Evolutionary conservation across 2,329 filamentous ascomycete species (phyloP).

Genomic region (Mycogone perniciosa): DNA sequence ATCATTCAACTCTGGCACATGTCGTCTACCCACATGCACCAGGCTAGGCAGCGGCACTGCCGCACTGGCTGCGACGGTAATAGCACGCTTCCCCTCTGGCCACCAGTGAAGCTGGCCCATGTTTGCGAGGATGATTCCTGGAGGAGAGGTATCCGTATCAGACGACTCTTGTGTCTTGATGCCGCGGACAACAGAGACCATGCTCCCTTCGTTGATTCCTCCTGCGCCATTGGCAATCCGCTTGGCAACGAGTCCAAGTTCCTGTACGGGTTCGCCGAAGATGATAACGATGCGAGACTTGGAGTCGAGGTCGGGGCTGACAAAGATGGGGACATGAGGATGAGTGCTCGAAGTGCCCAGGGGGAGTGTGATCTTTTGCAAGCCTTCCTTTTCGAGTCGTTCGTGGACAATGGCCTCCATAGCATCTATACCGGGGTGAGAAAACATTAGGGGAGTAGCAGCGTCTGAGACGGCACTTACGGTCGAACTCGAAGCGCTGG

Average conservation of each 20-base stretch:
- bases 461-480: conserved; percentile 36
- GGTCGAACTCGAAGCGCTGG: conserved; percentile 67
- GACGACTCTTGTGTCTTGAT: conserved; percentile 34
- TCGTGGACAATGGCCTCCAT: conserved; percentile 52
- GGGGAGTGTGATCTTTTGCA: conserved; percentile 58
- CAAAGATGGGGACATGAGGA: conserved; percentile 64
- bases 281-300: conserved; percentile 64
- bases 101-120: conserved; percentile 73
- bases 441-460: not conserved
- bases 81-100: conserved; percentile 51
- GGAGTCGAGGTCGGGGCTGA: conserved; percentile 41
- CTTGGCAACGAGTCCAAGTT: conserved; percentile 69
- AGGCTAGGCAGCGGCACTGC: conserved; percentile 56
- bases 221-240: conserved; percentile 57
- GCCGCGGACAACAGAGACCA: conserved; percentile 54
- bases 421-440: conserved; percentile 42
- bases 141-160: conserved; percentile 30
- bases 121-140: conserved; percentile 70
- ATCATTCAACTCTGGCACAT: conserved; percentile 51
- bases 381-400: conserved; percentile 55
- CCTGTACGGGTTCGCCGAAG: conserved; percentile 64
- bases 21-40: conserved; percentile 48
- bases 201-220: conserved; percentile 64
- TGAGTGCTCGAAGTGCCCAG: conserved; percentile 38
- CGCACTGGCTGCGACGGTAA: conserved; percentile 53